Percentiles rank a stretch among this genome's conserved stretches.
phyloP scores from a whole-genome alignment of 306 rosid genomes.

The Mimosa pudica region DNA sequence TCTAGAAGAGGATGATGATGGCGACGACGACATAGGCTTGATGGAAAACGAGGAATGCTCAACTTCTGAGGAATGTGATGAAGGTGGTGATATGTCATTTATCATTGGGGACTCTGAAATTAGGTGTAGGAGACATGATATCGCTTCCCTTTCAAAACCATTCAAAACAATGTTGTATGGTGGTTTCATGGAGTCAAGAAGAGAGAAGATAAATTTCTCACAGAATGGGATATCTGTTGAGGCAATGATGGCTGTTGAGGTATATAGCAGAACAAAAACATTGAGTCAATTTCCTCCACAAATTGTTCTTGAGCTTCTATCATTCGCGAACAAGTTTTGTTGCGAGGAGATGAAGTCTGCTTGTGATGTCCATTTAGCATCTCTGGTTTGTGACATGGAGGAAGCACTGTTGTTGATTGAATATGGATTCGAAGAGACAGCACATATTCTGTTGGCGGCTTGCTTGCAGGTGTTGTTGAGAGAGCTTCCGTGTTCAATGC shows the following conservation, averaged over 20 bases:
- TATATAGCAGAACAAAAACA: conserved; percentile 68
- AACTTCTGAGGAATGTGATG: conserved; percentile 58
- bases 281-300: conserved; percentile 46
- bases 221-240: conserved; percentile 59
- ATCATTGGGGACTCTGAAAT: conserved; percentile 66
- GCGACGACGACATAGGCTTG: neutral
- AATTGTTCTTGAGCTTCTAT: conserved; percentile 63
- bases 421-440: conserved; percentile 76
- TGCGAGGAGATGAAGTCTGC: conserved; percentile 81
- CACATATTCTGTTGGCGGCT: conserved; percentile 71
- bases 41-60: conserved; percentile 51
- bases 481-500: conserved; percentile 75
- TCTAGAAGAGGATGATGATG: conserved; percentile 15
- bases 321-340: conserved; percentile 72
- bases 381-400: conserved; percentile 63
- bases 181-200: conserved; percentile 60
- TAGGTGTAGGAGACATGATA: conserved; percentile 62
- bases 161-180: conserved; percentile 80
- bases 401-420: conserved; percentile 64
- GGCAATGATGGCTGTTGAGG: conserved; percentile 68
- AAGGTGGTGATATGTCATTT: conserved; percentile 60
- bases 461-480: conserved; percentile 83
- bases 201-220: conserved; percentile 75
- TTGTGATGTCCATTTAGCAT: conserved; percentile 71
- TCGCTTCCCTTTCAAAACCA: conserved; percentile 70